Conservation (phyloP, 805 yeast species). For the Saccharomyces paradoxus region DNA sequence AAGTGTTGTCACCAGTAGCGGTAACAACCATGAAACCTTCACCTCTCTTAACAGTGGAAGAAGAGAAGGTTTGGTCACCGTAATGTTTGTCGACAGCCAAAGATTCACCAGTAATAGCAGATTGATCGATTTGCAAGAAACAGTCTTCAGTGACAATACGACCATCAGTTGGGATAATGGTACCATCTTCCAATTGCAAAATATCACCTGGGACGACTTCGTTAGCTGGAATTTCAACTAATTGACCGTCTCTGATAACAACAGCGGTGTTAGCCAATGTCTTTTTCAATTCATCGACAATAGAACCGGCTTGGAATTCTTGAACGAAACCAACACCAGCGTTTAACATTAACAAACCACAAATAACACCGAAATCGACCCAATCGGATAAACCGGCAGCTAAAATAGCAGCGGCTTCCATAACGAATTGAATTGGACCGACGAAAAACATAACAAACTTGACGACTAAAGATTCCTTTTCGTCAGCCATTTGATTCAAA, state of each 20-base stretch:
- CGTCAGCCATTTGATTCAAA: slow-evolving; percentile 86
- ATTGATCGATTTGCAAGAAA: slow-evolving; percentile 87
- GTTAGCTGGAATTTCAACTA: slow-evolving; percentile 67
- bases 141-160: slow-evolving; percentile 77
- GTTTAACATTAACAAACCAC: slow-evolving; percentile 77
- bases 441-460: slow-evolving; percentile 82
- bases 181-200: slow-evolving; percentile 86
- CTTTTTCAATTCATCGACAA: slow-evolving; percentile 92
- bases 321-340: slow-evolving; percentile 94
- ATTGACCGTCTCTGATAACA: slow-evolving; percentile 74
- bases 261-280: slow-evolving; percentile 86
- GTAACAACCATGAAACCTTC: slow-evolving; percentile 89
- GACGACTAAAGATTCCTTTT: slow-evolving; percentile 65
- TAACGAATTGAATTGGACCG: slow-evolving; percentile 94
- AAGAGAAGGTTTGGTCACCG: slow-evolving; percentile 83
- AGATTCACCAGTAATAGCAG: slow-evolving; percentile 96
- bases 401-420: slow-evolving; percentile 92
- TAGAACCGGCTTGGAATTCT: slow-evolving; percentile 97
- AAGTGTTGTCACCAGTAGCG: slow-evolving; percentile 92
- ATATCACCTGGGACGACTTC: slow-evolving; percentile 95
- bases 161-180: slow-evolving; percentile 90
- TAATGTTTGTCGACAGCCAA: slow-evolving; percentile 85
- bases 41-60: slow-evolving; percentile 94
- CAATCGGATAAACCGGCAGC: slow-evolving; percentile 96
- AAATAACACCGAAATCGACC: slow-evolving; percentile 98